phyloP scores from a whole-genome alignment of 2,329 filamentous ascomycete species.

The Hypoxylon sp. region DNA sequence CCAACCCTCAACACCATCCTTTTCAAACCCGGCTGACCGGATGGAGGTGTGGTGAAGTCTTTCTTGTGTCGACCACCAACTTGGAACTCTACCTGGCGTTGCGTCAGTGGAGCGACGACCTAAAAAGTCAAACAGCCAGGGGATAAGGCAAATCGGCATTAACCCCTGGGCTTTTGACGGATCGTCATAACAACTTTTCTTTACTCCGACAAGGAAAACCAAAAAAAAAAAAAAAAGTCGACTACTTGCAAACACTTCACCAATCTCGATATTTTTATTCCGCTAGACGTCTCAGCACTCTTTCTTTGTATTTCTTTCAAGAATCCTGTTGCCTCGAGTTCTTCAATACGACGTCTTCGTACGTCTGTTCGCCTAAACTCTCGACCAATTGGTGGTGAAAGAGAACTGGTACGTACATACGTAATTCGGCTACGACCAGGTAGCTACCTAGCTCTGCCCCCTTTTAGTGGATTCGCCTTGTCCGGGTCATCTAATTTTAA shows the following conservation, averaged over 20 bases:
- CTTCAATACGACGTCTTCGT: conserved; percentile 12
- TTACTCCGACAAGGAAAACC: too few species aligned
- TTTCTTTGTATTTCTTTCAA: conserved; percentile 5
- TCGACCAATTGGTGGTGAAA: conserved; percentile 35
- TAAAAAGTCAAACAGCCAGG: conserved; percentile 34
- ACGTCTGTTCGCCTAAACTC: conserved; percentile 25
- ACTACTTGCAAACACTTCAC: conserved; percentile 16
- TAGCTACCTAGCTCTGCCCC: conserved; percentile 35
- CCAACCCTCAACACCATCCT: conserved; percentile 28
- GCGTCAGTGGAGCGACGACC: conserved; percentile 34
- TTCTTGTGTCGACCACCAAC: conserved; percentile 26
- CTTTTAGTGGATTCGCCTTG: conserved; percentile 36
- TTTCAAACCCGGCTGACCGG: conserved; percentile 17
- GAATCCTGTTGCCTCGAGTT: conserved; percentile 18
- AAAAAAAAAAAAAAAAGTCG: conserved; percentile 12
- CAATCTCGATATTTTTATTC: conserved; percentile 19
- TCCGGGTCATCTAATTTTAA: conserved; percentile 39
- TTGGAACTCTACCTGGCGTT: conserved; percentile 33
- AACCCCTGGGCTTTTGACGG: conserved; percentile 33
- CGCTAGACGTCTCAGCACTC: background rate
- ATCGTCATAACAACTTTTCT: conserved; percentile 39
- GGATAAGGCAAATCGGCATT: conserved; percentile 36
- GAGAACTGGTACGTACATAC: conserved; percentile 14
- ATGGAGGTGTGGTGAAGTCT: conserved; percentile 36
- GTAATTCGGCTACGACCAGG: conserved; percentile 35